phyloP scores from a whole-genome alignment of 306 rosid species.

The Sindora glabra region DNA sequence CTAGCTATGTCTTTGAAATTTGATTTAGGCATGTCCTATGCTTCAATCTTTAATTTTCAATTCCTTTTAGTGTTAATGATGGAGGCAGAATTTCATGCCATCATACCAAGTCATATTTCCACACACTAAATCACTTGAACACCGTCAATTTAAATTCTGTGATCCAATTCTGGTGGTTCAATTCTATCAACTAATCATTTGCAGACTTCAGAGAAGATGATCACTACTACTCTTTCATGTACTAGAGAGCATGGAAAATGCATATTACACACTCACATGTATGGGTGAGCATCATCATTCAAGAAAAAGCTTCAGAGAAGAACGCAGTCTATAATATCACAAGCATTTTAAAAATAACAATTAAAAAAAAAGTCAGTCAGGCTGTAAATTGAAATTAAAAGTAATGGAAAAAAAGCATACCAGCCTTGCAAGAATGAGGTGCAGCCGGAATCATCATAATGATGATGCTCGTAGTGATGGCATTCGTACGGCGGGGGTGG shows the following conservation, averaged over 20 bases:
- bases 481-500: constrained; percentile 44
- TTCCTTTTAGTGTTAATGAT: no score
- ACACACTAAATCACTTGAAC: neutral
- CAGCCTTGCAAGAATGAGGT: constrained; percentile 62
- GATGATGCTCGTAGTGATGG: constrained; percentile 43
- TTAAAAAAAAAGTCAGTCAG: neutral
- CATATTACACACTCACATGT: no score
- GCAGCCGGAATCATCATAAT: constrained; percentile 27
- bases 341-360: neutral
- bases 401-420: constrained; percentile 15
- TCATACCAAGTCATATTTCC: neutral
- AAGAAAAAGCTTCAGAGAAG: neutral
- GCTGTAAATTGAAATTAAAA: neutral
- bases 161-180: neutral
- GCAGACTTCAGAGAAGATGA: neutral
- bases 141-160: neutral
- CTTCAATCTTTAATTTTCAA: no score
- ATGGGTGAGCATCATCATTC: no score
- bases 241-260: neutral
- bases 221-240: neutral
- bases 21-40: no score
- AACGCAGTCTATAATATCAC: neutral
- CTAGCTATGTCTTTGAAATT: no score
- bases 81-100: neutral
- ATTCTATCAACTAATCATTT: neutral